Evolutionary conservation across 2,329 filamentous ascomycete genomes (phyloP), one percentile per base, ranked within the genome.

Genomic region (Xylaria sp.): DNA sequence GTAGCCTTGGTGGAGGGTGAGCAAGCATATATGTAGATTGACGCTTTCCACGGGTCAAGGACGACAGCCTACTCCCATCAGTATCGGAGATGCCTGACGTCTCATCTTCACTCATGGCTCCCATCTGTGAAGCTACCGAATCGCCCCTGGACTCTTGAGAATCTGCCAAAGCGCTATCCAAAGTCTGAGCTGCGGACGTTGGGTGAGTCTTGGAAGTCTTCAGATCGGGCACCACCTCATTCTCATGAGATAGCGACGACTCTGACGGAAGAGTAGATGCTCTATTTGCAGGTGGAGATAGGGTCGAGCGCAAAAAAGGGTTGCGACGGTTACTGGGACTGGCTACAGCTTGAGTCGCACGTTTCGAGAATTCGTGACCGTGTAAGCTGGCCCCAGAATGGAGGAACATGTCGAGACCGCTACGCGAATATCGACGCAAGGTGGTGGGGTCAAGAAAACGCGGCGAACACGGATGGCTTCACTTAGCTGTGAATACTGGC

Each of bases 11-110:
- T 66, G 90, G 83, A 0, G 92, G 91, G 70, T 91, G 90, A 50
- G 90, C 91, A 46, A 94, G 83, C 61, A 88, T 83, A 77, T 87
- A 93, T 7, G 83, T 85, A 2, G 84, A 83, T 74, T 84, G 85
- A 66, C 80, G 81, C 78, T 30, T 74, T 69, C 58, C 76, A 75
- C 66, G 80, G 81, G 71, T 67, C 28, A 76, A 75, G 53, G 79
- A 80, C 50, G 81, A 81, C 20, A 76, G 77, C 13, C 81, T 79
- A 60, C 83, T 82, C n/a, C 76, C 78, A 65, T 86, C 85, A 73
- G 83, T 86, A 32, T 85, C 83, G 12, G 81, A 81, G 66, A 80
- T 75, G 34, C 77, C 63, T 12, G 80, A 84, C 8, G 77, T 78
- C 64, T 84, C 84, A 72, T 87, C 86, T 67, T 87, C 86, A 74